Conservation (phyloP, 352 stramenopile genomes). For the Phytophthora sp. region DNA sequence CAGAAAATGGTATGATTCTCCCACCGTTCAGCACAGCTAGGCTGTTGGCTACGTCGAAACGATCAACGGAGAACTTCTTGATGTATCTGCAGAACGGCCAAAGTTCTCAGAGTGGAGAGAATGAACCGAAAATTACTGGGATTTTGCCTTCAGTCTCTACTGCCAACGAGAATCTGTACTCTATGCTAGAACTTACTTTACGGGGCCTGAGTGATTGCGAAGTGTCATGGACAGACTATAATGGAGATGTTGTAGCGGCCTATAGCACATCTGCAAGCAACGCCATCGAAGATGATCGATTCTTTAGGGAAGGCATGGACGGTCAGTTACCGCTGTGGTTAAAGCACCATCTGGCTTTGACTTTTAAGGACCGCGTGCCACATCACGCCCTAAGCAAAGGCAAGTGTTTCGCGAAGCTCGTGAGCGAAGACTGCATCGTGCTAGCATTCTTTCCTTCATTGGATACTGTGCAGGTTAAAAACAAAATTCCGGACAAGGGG, state of each 20-base stretch:
- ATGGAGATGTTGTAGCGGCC: constrained; percentile 46
- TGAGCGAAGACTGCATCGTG: constrained; percentile 73
- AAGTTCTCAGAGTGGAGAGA: constrained; percentile 3
- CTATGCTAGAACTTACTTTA: constrained; percentile 85
- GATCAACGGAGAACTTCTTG: constrained; percentile 81
- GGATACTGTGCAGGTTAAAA: constrained; percentile 55
- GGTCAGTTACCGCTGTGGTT: constrained; percentile 81
- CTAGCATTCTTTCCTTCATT: constrained; percentile 81
- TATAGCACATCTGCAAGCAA: constrained; percentile 16
- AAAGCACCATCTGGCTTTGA: constrained; percentile 50
- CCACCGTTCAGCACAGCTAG: constrained; percentile 87
- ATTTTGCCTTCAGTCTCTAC: constrained; percentile 45
- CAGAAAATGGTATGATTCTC: constrained; percentile 59
- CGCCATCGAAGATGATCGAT: constrained; percentile 43
- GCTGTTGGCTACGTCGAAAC: constrained; percentile 66
- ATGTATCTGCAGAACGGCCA: constrained; percentile 79
- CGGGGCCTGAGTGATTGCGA: constrained; percentile 83
- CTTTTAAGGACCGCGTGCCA: constrained; percentile 47
- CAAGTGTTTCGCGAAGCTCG: constrained; percentile 87
- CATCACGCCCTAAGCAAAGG: constrained; percentile 63
- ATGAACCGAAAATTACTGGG: constrained; percentile 3
- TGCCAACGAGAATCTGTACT: constrained; percentile 85
- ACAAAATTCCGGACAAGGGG: constrained; percentile 36
- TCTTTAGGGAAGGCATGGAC: constrained; percentile 52
- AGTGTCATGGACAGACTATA: constrained; percentile 84